Conservation (phyloP, 306 rosid genomes). For the Trifolium subterraneum region DNA sequence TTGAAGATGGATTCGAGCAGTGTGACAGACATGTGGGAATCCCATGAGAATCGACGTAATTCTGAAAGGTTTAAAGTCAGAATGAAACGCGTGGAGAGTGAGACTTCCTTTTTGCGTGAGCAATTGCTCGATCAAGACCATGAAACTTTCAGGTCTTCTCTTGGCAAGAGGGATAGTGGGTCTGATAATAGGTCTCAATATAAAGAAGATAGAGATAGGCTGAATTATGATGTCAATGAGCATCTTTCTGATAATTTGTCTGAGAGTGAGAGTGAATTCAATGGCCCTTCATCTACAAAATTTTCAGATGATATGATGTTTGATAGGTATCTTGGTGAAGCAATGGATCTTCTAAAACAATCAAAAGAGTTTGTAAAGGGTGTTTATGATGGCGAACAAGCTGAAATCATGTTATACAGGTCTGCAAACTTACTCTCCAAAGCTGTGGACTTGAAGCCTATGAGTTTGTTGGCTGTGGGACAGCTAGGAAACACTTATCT, state of each 20-base stretch:
- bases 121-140: constrained; percentile 49
- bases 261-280: constrained; percentile 51
- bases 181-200: constrained; percentile 43
- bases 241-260: constrained; percentile 45
- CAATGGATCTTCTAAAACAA: constrained; percentile 70
- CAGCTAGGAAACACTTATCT: constrained; percentile 88
- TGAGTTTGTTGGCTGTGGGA: constrained; percentile 94
- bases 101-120: constrained; percentile 65
- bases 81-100: constrained; percentile 57
- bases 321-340: constrained; percentile 77
- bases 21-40: constrained; percentile 57
- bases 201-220: constrained; percentile 44
- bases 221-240: constrained; percentile 35
- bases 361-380: constrained; percentile 72
- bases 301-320: constrained; percentile 73
- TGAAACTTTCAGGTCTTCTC: constrained; percentile 55
- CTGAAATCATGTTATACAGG: constrained; percentile 72
- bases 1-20: constrained; percentile 55
- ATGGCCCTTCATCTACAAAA: constrained; percentile 57
- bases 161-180: constrained; percentile 41
- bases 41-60: constrained; percentile 56
- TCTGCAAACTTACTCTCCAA: constrained; percentile 78
- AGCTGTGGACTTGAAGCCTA: constrained; percentile 83
- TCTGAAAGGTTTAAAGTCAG: constrained; percentile 59
- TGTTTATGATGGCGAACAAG: constrained; percentile 59